Evolutionary conservation across 305 asterid species (phyloP), one percentile per base, ranked within the genome.

Genomic region (Rubia tinctorum): DNA sequence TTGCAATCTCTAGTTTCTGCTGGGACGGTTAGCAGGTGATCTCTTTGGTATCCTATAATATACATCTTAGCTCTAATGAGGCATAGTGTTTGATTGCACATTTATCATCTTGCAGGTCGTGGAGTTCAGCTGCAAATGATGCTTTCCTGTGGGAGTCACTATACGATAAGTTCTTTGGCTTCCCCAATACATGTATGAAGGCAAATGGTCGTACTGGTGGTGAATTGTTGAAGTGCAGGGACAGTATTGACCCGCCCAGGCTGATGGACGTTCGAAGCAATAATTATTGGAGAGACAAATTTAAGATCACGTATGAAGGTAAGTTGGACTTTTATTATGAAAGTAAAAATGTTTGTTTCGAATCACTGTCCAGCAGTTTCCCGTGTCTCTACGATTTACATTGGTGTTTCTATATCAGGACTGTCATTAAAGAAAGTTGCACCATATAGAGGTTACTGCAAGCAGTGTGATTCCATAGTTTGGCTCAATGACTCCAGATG

Each of bases 111-210:
- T 76, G 45, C 83, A 93, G 98, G 84, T 83, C 80, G 44, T 91
- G 98, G 97, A 82, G 81, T 82, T 78, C 23, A 27, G 91, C 89
- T 60, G 87, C 97, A 72, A 68, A 80, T 75, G 98, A 91, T 61
- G 79, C 85, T 82, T 76, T 75, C 74, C 82, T 93, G 10, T 93
- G 97, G 97, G 77, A 87, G 78, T 77, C 66, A 3, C 80, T 91
- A 25, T 84, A 85, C 71, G 51, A 55, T 55, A 68, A 66, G 71
- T 88, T 81, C 80, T 86, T 88, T 60, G 72, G 82, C 60, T 65
- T 66, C n/a, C n/a, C n/a, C n/a, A n/a, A 55, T 40, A 71, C 66
- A 73, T 8, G 34, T 59, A 13, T 59, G 44, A 72, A 73, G 77
- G 53, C 63, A 61, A 43, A 44, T 56, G 73, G 58, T 71, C 58